Percentiles rank a stretch among this genome's conserved stretches.
Evolutionary conservation across 805 yeast genomes (phyloP).

Genomic region (Saturnispora zaruensis): DNA sequence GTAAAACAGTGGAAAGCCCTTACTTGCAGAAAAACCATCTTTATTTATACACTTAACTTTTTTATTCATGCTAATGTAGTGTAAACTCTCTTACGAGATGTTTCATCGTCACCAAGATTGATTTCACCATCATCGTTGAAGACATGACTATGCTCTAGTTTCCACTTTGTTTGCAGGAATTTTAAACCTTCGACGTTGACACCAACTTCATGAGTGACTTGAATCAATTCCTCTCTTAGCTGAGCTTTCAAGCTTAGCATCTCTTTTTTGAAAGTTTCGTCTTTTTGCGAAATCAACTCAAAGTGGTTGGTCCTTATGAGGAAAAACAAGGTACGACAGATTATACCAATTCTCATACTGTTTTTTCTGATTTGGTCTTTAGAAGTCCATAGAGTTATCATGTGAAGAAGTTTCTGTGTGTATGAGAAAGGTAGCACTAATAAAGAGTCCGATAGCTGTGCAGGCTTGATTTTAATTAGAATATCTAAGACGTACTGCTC

Average conservation of each 20-base stretch:
- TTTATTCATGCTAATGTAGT: slow-evolving; percentile 23
- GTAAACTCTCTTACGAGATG: slow-evolving; percentile 65
- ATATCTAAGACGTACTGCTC: slow-evolving; percentile 72
- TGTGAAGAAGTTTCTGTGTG: slow-evolving; percentile 58
- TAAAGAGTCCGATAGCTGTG: slow-evolving; percentile 89
- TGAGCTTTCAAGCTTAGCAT: slow-evolving; percentile 54
- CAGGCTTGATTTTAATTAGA: slow-evolving; percentile 59
- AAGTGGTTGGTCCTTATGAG: slow-evolving; percentile 63
- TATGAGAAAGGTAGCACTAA: slow-evolving; percentile 85
- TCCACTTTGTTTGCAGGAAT: slow-evolving; percentile 72
- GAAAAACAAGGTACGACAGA: slow-evolving; percentile 72
- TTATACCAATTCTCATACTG: slow-evolving; percentile 44
- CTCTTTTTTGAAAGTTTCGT: slow-evolving; percentile 53
- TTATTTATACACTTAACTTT: neutral
- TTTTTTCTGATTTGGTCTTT: slow-evolving; percentile 35
- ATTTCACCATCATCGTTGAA: slow-evolving; percentile 63
- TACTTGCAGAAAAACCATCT: neutral
- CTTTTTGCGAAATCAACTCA: slow-evolving; percentile 67
- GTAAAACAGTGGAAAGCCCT: too few relatives aligned
- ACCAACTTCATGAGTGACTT: slow-evolving; percentile 57
- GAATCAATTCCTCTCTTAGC: slow-evolving; percentile 47
- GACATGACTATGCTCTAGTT: slow-evolving; percentile 60
- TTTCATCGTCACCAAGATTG: slow-evolving; percentile 24
- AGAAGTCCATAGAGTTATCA: slow-evolving; percentile 67
- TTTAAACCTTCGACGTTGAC: slow-evolving; percentile 77